These are phyloP conservation scores for Knoxdaviesia proteae DNA, from an alignment of 2,329 filamentous ascomycete species.

Conservation along the genomic window DNA sequence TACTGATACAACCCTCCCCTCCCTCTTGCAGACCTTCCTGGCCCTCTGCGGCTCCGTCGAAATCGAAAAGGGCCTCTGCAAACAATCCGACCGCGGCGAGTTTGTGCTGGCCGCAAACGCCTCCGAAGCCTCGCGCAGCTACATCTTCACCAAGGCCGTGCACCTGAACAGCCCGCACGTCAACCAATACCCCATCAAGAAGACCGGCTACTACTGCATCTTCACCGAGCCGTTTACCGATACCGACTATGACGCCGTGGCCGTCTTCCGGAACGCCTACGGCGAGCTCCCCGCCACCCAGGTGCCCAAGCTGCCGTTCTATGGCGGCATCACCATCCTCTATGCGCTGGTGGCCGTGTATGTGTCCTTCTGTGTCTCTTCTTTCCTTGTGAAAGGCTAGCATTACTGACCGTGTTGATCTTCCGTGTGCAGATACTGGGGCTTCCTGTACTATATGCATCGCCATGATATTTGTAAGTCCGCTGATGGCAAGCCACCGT, in stretches of 20 bases:
- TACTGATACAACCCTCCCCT: constrained; percentile 7
- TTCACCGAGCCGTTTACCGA: constrained; percentile 51
- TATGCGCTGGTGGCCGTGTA: constrained; percentile 69
- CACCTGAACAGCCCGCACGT: constrained; percentile 55
- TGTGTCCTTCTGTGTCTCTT: constrained; percentile 9
- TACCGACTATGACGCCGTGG: constrained; percentile 54
- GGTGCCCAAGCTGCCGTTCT: constrained; percentile 93
- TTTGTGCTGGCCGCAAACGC: constrained; percentile 68
- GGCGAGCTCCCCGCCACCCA: constrained; percentile 89
- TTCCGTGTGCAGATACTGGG: constrained; percentile 47
- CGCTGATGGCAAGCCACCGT: background rate
- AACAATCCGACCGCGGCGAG: constrained; percentile 55
- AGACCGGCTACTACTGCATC: constrained; percentile 93
- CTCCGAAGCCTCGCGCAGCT: constrained; percentile 44
- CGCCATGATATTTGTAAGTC: constrained; percentile 64
- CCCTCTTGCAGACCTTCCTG: constrained; percentile 13
- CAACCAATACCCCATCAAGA: constrained; percentile 66
- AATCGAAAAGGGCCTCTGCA: constrained; percentile 51
- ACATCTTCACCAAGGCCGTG: constrained; percentile 62
- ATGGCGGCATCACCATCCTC: constrained; percentile 79
- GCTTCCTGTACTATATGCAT: constrained; percentile 86
- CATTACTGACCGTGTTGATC: constrained; percentile 7
- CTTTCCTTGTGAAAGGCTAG: background rate
- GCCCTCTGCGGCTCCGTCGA: constrained; percentile 55
- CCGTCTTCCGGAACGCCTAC: constrained; percentile 89